Evolutionary conservation across 345 rosid genomes (phyloP), one percentile per base, ranked within the genome.

Genomic region (Xanthoceras sorbifolium): DNA sequence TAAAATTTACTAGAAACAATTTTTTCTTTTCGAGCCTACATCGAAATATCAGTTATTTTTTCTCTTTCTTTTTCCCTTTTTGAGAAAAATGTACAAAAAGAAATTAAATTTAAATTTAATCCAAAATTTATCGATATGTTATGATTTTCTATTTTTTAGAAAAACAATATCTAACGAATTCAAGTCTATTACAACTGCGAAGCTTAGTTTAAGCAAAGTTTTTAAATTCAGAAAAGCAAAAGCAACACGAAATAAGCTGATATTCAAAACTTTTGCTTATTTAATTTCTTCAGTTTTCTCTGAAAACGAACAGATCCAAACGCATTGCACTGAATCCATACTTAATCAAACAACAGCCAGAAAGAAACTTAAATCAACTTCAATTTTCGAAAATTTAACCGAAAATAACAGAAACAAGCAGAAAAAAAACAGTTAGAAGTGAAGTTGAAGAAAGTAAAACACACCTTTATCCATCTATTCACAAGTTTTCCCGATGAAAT

Each of bases 241-340:
- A 31, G 15, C 50, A 42, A 4, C 50, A 26, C 42, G 25, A 42
- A 46, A 46, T 44, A 67, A 52, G 64, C 23, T 20, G 36, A 64
- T 3, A 60, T 57, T 50, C 57, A 50, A 50, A n/a, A 1, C 12
- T n/a, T 46, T 14, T 46, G 17, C 23, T 11, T 5, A 23, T 25
- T 44, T 36, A 17, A 20, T 72, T 18, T 26, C 18, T 61, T 73
- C 28, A 7, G 60, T 72, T 72, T 42, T 40, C 40, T 36, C 14
- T 9, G 8, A 7, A 73, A 61, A 73, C 59, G 28, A 60, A 65
- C 70, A 77, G 79, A 77, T 78, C 76, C 76, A 66, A 65, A 61
- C 32, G 67, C 81, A 78, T 75, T 75, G 64, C 74, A 26, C 32
- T 23, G 8, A 57, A 74, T 72, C 71, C 63, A 28, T 63, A 60